Conservation (phyloP, 306 rosid genomes). For the Gillenia trifoliata region DNA sequence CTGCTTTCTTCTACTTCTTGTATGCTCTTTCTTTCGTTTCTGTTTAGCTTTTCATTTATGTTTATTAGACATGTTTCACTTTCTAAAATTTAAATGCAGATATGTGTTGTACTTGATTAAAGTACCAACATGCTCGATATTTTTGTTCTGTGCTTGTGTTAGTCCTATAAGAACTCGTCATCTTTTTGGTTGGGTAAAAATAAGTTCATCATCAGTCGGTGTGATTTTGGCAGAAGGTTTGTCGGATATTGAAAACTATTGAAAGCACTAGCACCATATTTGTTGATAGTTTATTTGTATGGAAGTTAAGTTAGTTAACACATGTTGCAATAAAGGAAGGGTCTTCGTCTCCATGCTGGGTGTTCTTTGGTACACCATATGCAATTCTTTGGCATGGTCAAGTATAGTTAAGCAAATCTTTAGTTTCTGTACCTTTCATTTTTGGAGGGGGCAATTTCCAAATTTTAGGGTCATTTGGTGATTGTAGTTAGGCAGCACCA, state of each 20-base stretch:
- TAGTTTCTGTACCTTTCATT: not conserved
- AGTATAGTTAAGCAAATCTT: not conserved
- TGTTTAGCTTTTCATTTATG: conserved; percentile 5
- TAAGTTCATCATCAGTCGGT: not conserved
- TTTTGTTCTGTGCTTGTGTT: too few species aligned
- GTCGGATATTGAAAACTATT: not conserved
- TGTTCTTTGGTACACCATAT: too few species aligned
- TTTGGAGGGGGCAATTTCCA: not conserved
- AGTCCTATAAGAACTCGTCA: not conserved
- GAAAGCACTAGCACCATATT: not conserved
- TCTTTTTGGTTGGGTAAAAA: not conserved
- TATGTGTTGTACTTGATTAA: not conserved
- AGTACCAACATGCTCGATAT: not conserved
- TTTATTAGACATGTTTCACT: conserved; percentile 6
- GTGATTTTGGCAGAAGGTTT: not conserved
- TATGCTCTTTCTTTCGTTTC: conserved; percentile 25
- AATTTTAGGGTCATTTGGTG: not conserved
- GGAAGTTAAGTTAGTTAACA: not conserved
- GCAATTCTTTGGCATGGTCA: not conserved
- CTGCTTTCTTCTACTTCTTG: conserved; percentile 96
- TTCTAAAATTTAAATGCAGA: conserved; percentile 2
- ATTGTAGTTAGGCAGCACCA: too few species aligned
- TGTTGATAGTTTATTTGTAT: not conserved
- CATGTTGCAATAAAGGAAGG: not conserved
- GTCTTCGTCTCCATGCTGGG: not conserved